Evolutionary conservation across 495 filamentous ascomycete species (phyloP).

Genomic region (Oidiodendron maius): DNA sequence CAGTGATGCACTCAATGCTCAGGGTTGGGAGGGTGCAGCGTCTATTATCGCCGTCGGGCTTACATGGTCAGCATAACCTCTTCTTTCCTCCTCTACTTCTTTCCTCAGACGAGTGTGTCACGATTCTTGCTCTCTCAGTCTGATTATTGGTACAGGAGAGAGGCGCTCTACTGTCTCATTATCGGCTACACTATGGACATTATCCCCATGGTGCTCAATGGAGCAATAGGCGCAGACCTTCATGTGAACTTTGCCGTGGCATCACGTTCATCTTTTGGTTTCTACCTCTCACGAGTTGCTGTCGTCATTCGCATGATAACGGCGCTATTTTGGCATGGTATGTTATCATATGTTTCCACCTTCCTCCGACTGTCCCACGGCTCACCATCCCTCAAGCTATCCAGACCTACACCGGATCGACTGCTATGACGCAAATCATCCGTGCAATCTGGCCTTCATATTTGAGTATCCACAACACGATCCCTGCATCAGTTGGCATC

Average conservation of each 20-base stretch:
- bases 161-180: slow-evolving; percentile 34
- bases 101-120: not conserved
- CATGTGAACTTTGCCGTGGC: slow-evolving; percentile 66
- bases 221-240: slow-evolving; percentile 51
- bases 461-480: slow-evolving; percentile 39
- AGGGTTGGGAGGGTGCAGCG: slow-evolving; percentile 56
- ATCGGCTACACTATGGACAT: slow-evolving; percentile 57
- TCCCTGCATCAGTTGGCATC: slow-evolving; percentile 41
- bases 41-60: slow-evolving; percentile 59
- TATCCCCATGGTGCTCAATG: slow-evolving; percentile 58
- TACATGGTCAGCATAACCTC: slow-evolving; percentile 51
- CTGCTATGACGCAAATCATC: slow-evolving; percentile 36
- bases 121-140: not conserved
- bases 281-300: slow-evolving; percentile 61
- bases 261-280: slow-evolving; percentile 61
- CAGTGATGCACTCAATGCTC: slow-evolving; percentile 55
- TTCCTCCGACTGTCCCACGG: no score
- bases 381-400: no score
- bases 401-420: slow-evolving; percentile 36
- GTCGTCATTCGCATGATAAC: slow-evolving; percentile 63
- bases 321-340: slow-evolving; percentile 68
- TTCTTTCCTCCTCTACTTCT: slow-evolving; percentile 23
- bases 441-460: slow-evolving; percentile 38
- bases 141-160: not conserved
- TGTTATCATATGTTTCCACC: slow-evolving; percentile 45